phyloP scores from a whole-genome alignment of 768 basidiomycete species.

The Arthromyces matolae region DNA sequence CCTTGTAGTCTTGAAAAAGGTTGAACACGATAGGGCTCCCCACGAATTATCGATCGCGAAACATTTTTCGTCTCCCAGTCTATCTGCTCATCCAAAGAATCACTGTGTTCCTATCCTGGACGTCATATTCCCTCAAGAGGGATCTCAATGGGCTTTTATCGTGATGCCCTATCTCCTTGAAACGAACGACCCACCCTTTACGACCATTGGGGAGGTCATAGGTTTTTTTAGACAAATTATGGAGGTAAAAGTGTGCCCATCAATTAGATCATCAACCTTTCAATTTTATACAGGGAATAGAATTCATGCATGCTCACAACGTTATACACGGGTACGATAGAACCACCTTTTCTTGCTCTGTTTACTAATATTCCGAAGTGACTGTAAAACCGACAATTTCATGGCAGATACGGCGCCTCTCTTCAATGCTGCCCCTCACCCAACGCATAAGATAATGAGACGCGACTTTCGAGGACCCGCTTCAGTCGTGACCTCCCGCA shows the following conservation, averaged over 20 bases:
- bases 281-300: neutral
- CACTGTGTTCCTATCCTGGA: slow-evolving; percentile 28
- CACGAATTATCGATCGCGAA: slow-evolving; percentile 25
- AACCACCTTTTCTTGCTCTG: neutral
- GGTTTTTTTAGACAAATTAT: neutral
- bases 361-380: neutral
- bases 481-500: neutral
- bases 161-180: slow-evolving; percentile 25
- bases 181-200: neutral
- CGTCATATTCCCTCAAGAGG: slow-evolving; percentile 13
- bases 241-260: neutral
- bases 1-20: slow-evolving; percentile 25
- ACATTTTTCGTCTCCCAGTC: slow-evolving; percentile 16
- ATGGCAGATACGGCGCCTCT: neutral
- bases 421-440: neutral
- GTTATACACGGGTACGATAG: neutral
- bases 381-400: neutral
- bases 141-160: slow-evolving; percentile 11
- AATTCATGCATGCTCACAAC: neutral
- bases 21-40: slow-evolving; percentile 12
- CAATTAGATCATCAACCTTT: neutral
- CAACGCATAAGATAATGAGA: neutral
- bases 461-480: neutral
- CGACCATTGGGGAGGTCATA: neutral
- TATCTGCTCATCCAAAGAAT: slow-evolving; percentile 21